A percentile compares a stretch with the other conserved stretches of the same genome.
Evolutionary conservation across 2,329 filamentous ascomycete genomes (phyloP).

Genomic region (Colletotrichum echinochloae): DNA sequence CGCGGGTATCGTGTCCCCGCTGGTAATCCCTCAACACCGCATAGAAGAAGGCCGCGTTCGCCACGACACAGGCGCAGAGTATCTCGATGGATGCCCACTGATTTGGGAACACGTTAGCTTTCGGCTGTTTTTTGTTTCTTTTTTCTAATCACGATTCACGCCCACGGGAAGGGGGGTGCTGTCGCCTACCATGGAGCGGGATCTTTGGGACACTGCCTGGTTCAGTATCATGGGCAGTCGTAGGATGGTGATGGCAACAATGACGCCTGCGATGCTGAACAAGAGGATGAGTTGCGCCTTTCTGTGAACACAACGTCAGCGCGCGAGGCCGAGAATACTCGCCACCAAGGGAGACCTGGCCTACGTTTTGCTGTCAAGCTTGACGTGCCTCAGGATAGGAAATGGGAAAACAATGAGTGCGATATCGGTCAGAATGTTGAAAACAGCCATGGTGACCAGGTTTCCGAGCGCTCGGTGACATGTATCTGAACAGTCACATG

Average conservation of each 20-base stretch:
- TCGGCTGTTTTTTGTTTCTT: neutral
- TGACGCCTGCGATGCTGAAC: conserved; percentile 46
- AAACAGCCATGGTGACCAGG: conserved; percentile 47
- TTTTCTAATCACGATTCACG: too few species aligned
- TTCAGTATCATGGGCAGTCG: conserved; percentile 48
- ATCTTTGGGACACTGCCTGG: conserved; percentile 46
- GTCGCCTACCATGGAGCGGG: conserved; percentile 46
- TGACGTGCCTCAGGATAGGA: conserved; percentile 45
- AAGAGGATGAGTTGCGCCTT: conserved; percentile 44
- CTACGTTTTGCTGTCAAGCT: conserved; percentile 43
- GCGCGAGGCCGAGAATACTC: neutral
- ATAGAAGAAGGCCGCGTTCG: conserved; percentile 49
- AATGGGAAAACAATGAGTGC: conserved; percentile 48
- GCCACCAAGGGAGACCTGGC: neutral
- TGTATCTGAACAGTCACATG: conserved; percentile 20
- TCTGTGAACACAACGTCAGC: conserved; percentile 29
- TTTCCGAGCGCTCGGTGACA: conserved; percentile 47
- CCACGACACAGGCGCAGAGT: conserved; percentile 49
- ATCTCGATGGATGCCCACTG: conserved; percentile 51
- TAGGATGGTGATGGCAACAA: conserved; percentile 48
- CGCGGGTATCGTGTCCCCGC: conserved; percentile 43
- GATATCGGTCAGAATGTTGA: conserved; percentile 47
- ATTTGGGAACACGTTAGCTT: neutral
- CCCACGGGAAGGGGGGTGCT: neutral
- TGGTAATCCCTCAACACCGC: conserved; percentile 46